Evolutionary conservation across 2,329 filamentous ascomycete genomes (phyloP), one percentile per base, ranked within the genome.

Genomic region (Leptographium galeiforme): DNA sequence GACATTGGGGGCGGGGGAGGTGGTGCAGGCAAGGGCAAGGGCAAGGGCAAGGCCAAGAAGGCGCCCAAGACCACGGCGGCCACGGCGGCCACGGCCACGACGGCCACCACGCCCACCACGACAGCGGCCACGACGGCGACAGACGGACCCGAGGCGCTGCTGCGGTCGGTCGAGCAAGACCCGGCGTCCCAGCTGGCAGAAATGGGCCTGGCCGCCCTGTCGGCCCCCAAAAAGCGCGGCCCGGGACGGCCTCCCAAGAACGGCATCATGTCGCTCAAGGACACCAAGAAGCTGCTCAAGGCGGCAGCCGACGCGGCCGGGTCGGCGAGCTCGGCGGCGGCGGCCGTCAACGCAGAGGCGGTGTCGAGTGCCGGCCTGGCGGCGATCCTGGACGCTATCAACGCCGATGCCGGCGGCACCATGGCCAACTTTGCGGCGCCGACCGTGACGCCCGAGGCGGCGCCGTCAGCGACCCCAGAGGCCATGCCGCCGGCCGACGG

Each of bases 221-320:
- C 68, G 25, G 61, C 79, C 34, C 77, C 79, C 33, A 85, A 80
- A 67, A 83, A 85, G 57, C 81, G 86, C 59, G 87, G 87, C 14
- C 87, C 87, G 11, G 87, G 87, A n/a, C 73, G 87, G 52, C 87
- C 87, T 19, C 87, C 87, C 0, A 90, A 90, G 69, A 86, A 90
- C 62, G 87, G 87, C 33, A 77, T 89, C 63, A 87, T 89, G 80
- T 90, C 86, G 1, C 16, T 52, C 33, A 89, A 89, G 67, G 75
- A 87, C 54, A 84, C 89, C 61, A 76, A 83, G 59, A 74, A 80
- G 18, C 66, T 81, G 48, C 74, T 82, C 8, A 80, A 83, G 68
- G 62, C 75, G 13, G 40, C 39, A 7, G 25, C n/a, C 72, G 6
- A 59, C 73, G 36, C 72, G 74, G 8, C 73, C 72, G 55, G 68